Evolutionary conservation across 2,329 filamentous ascomycete species (phyloP), one percentile per base, ranked within the genome.

Genomic region (Sclerotinia trifoliorum): DNA sequence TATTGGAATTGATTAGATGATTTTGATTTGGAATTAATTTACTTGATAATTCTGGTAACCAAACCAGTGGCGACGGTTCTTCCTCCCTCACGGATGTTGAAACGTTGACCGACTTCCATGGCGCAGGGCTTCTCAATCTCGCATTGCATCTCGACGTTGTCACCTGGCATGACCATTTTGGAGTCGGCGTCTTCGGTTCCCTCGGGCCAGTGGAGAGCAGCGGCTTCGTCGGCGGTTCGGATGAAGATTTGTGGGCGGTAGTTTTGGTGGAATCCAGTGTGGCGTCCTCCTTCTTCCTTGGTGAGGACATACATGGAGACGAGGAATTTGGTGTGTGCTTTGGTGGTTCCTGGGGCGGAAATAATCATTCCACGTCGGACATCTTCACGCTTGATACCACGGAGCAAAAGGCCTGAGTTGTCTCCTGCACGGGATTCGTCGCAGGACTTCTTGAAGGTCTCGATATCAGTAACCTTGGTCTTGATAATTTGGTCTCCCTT

Each of bases 401-500:
- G 93, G 81, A 99, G 90, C 66, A 99, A 88, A 49, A 99, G 91
- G 78, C 95, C 95, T 35, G 95, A 97, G 89, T 98, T 99, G 83
- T 99, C 95, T 81, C 95, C 95, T 71, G 95, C 95, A 77, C 92
- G 88, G 69, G 94, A 96, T 83, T 97, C 93, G 69, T 97, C 94
- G 82, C 95, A 98, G 62, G 93, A 96, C 88, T 99, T 99, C 88
- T 98, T 97, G 87, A 99, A 99, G 74, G 94, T 99, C 86, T 99
- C 95, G 75, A 99, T 98, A 79, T 99, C 96, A 78, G 95, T 99
- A 73, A 99, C 94, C 86, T 97, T 98, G 81, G 95, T 98, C 89
- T 96, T 97, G 85, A 98, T 92, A 74, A 92, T 83, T 57, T 88
- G 86, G 68, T 83, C 81, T 74, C 90, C 88, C 85, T 95, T 96